Evolutionary conservation across 1,284 basidiomycete genomes (phyloP).

Genomic region (Trichosporon sp.): DNA sequence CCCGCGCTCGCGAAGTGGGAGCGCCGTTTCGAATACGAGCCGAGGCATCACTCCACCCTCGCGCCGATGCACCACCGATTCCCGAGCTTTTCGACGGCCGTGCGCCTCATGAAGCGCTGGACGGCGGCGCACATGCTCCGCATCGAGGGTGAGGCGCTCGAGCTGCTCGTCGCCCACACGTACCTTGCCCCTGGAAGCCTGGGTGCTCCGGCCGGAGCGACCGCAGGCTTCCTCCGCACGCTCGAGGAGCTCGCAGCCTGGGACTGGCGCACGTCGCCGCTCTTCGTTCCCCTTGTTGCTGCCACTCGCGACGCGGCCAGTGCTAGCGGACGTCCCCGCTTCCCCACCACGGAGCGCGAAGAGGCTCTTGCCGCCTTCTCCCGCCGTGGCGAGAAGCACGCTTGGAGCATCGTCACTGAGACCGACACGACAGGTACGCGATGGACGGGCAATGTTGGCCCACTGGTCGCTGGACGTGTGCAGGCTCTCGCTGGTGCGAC

Average conservation of each 20-base stretch:
- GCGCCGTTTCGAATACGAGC: conserved; percentile 72
- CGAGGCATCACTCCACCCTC: conserved; percentile 82
- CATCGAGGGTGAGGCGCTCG: conserved; percentile 66
- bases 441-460: conserved; percentile 70
- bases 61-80: conserved; percentile 77
- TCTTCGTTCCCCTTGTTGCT: conserved; percentile 58
- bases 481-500: conserved; percentile 73
- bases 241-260: conserved; percentile 77
- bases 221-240: conserved; percentile 75
- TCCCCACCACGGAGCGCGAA: conserved; percentile 61
- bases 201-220: conserved; percentile 57
- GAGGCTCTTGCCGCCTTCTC: conserved; percentile 64
- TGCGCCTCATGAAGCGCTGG: conserved; percentile 91
- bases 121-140: conserved; percentile 85
- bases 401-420: conserved; percentile 82
- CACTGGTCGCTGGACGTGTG: conserved; percentile 70
- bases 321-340: conserved; percentile 40
- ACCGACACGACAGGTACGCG: conserved; percentile 71
- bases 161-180: conserved; percentile 74
- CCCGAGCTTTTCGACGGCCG: conserved; percentile 77
- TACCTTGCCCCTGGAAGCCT: conserved; percentile 59
- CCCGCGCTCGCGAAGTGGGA: conserved; percentile 69
- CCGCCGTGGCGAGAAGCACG: conserved; percentile 49
- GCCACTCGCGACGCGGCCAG: conserved; percentile 46
- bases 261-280: conserved; percentile 67